phyloP scores from a whole-genome alignment of 768 basidiomycete genomes.

The Naganishia vishniacii region DNA sequence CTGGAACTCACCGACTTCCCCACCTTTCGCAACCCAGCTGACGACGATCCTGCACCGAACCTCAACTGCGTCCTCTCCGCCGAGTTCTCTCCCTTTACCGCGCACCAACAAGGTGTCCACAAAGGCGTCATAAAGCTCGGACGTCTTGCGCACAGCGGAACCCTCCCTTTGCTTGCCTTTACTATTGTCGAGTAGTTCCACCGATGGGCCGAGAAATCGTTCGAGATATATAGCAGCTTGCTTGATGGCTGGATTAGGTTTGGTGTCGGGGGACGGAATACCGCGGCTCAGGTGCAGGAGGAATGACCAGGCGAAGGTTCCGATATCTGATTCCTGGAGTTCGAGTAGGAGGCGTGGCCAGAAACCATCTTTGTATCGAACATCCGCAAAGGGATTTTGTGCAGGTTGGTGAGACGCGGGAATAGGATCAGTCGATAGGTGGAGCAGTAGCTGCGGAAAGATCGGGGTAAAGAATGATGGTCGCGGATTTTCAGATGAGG shows the following conservation, averaged over 20 bases:
- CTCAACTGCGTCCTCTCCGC: slow-evolving; percentile 5
- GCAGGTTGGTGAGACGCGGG: neutral
- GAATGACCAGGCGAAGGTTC: slow-evolving; percentile 20
- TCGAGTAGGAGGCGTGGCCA: neutral
- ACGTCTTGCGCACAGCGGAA: neutral
- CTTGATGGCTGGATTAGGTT: slow-evolving; percentile 53
- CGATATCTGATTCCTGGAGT: slow-evolving; percentile 3
- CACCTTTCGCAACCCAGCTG: slow-evolving; percentile 29
- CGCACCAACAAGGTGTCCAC: slow-evolving; percentile 2
- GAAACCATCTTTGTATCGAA: slow-evolving; percentile 22
- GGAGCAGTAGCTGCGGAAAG: slow-evolving; percentile 47
- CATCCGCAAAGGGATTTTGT: neutral
- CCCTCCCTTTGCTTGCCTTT: slow-evolving; percentile 11
- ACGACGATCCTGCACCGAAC: slow-evolving; percentile 35
- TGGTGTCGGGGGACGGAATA: neutral
- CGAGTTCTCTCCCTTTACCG: slow-evolving; percentile 3
- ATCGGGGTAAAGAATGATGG: slow-evolving; percentile 57
- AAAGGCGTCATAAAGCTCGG: slow-evolving; percentile 1
- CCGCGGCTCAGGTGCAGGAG: slow-evolving; percentile 15
- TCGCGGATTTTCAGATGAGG: slow-evolving; percentile 39
- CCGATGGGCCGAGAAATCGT: slow-evolving; percentile 55
- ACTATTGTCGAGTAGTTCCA: neutral
- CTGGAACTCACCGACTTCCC: slow-evolving; percentile 5
- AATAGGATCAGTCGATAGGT: slow-evolving; percentile 29
- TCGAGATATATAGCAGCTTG: slow-evolving; percentile 58